Evolutionary conservation across 257 asterid genomes (phyloP).

Genomic region (Coffea eugenioides): DNA sequence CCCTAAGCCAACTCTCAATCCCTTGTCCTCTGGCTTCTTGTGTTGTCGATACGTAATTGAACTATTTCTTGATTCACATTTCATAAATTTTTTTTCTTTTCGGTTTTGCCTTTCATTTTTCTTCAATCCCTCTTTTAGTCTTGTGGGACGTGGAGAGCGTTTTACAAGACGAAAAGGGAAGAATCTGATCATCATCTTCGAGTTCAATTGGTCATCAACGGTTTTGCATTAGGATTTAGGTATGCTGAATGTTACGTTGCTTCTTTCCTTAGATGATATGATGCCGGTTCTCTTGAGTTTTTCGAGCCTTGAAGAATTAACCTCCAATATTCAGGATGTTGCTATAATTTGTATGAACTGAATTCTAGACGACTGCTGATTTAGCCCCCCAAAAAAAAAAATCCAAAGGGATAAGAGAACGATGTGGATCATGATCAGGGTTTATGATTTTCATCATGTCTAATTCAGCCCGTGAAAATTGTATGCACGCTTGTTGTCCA

Average conservation of each 20-base stretch:
- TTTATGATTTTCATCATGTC: background rate
- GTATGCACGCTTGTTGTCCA: background rate
- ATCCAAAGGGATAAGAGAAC: background rate
- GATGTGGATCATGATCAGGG: background rate
- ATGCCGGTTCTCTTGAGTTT: background rate
- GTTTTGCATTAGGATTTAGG: slow-evolving; percentile 3
- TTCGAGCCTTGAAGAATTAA: background rate
- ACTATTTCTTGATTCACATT: slow-evolving; percentile 23
- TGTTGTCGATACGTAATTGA: background rate
- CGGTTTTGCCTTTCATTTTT: background rate
- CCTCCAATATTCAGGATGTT: background rate
- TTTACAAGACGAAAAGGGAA: slow-evolving; percentile 11
- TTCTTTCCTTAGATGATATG: background rate
- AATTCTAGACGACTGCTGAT: background rate
- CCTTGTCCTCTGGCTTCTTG: slow-evolving; percentile 7
- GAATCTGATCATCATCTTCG: background rate
- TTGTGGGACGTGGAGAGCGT: slow-evolving; percentile 9
- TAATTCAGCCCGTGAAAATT: background rate
- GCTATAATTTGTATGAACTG: background rate
- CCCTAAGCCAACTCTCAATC: slow-evolving; percentile 36
- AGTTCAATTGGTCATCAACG: background rate
- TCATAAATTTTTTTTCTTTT: background rate
- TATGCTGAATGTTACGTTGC: background rate
- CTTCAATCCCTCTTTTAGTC: background rate
- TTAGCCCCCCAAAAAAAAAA: background rate